Percentiles rank a stretch among this genome's conserved stretches.
phyloP scores from a whole-genome alignment of 371 early-diverging fungal genomes.

The Entomophthora muscae region DNA sequence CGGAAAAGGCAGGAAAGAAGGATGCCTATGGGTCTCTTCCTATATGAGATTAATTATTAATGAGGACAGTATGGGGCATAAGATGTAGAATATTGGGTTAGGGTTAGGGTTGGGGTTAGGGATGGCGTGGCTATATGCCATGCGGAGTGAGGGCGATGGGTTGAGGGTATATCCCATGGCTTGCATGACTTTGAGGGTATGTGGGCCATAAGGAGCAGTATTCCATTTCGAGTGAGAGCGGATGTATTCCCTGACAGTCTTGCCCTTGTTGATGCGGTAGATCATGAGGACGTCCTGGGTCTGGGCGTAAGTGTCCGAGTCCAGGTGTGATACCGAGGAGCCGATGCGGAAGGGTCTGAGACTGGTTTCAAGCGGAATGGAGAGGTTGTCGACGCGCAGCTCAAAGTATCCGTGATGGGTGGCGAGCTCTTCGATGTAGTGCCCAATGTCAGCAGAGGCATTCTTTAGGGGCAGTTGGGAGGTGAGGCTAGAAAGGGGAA shows the following conservation, averaged over 20 bases:
- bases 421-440: background rate
- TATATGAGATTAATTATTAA: too few relatives aligned
- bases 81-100: too few relatives aligned
- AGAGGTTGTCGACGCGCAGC: too few relatives aligned
- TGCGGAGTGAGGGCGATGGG: too few relatives aligned
- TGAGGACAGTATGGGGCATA: too few relatives aligned
- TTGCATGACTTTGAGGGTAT: background rate
- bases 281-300: conserved; percentile 33
- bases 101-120: too few relatives aligned
- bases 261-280: conserved; percentile 19
- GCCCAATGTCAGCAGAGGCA: background rate
- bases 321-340: conserved; percentile 31
- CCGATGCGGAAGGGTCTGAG: conserved; percentile 18
- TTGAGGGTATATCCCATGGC: background rate
- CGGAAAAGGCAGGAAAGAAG: too few relatives aligned
- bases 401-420: background rate
- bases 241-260: too few relatives aligned
- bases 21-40: too few relatives aligned
- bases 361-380: conserved; percentile 17
- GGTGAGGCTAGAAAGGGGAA: conserved; percentile 13
- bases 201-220: background rate
- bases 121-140: too few relatives aligned
- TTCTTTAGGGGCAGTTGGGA: background rate
- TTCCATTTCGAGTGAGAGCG: conserved; percentile 11
- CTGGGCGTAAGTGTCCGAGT: conserved; percentile 16